Evolutionary conservation across 1,284 basidiomycete species (phyloP).

Genomic region (Heterobasidion occidentale): DNA sequence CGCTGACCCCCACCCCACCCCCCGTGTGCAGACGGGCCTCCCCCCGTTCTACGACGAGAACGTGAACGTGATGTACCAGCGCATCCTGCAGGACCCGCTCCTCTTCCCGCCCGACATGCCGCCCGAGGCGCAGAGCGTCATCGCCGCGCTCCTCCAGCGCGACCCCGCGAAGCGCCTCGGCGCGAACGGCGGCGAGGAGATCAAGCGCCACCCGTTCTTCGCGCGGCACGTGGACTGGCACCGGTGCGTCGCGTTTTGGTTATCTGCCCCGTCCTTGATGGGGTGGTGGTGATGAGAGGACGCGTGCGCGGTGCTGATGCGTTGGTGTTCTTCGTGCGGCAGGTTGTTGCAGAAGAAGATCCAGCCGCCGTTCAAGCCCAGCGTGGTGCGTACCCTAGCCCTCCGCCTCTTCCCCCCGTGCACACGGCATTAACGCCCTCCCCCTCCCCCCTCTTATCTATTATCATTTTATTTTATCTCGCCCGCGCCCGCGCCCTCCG

Average conservation of each 20-base stretch:
- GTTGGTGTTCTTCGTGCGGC: not conserved
- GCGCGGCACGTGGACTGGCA: constrained; percentile 92
- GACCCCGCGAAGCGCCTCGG: constrained; percentile 85
- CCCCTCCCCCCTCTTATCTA: not conserved
- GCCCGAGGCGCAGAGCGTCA: constrained; percentile 82
- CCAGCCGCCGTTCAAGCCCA: constrained; percentile 97
- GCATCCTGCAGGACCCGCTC: constrained; percentile 91
- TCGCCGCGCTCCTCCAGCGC: constrained; percentile 83
- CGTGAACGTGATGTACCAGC: constrained; percentile 97
- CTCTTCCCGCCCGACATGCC: constrained; percentile 91
- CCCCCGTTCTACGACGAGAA: constrained; percentile 99
- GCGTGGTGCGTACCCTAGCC: constrained; percentile 47
- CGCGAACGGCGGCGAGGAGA: constrained; percentile 91
- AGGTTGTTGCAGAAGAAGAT: constrained; percentile 92
- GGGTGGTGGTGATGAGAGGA: not conserved
- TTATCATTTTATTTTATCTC: not conserved
- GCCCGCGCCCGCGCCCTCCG: no score
- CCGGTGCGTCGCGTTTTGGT: constrained; percentile 29
- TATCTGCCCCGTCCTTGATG: constrained; percentile 1
- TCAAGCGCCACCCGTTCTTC: constrained; percentile 96
- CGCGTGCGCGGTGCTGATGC: no score
- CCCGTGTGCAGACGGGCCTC: constrained; percentile 66
- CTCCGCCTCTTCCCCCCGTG: not conserved
- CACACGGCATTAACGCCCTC: not conserved
- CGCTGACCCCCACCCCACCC: not conserved